Base-by-base conservation (phyloP, 2,329 filamentous ascomycete species). In the Colletotrichum musicola region DNA sequence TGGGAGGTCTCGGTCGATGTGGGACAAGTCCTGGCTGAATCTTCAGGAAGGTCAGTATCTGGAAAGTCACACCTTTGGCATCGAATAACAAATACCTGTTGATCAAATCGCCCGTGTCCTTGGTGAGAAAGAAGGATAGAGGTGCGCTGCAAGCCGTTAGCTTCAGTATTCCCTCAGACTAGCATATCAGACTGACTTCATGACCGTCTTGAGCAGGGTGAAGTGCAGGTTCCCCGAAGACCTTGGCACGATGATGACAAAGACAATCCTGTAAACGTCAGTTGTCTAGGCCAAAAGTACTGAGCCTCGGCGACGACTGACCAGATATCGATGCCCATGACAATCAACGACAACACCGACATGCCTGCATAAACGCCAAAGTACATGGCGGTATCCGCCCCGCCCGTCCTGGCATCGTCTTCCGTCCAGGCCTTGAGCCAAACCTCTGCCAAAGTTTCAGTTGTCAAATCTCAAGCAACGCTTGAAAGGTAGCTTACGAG, bases 1-100 rank as follows among this genome's bases (percentile, higher is more conserved):
- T 14, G 65, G 61, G 6, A 77, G 64, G 18, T 75, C 69, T 20
- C 68, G 72, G n/a, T 76, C 74, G 4, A 76, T 65, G 30, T 76
- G 69, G 5, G 71, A 72, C 18, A 73, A 64, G 56, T 77, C 75
- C 46, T 75, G 75, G 20, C 74, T 76, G 65, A 77, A 77, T 22
- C 65, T n/a, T n/a, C n/a, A n/a, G n/a, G n/a, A n/a, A n/a, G n/a
- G n/a, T n/a, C n/a, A n/a, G n/a, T n/a, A n/a, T n/a, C n/a, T n/a
- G n/a, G n/a, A n/a, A n/a, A n/a, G n/a, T n/a, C n/a, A n/a, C n/a
- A n/a, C n/a, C n/a, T n/a, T n/a, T n/a, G n/a, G n/a, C n/a, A n/a
- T n/a, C n/a, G n/a, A n/a, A n/a, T n/a, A n/a, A n/a, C n/a, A n/a
- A 14, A 2, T 49, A 68, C 65, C 75, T 71, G 50, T 73, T 73